Conservation (phyloP, 371 early-diverging fungal species). For the Circinella umbellata region DNA sequence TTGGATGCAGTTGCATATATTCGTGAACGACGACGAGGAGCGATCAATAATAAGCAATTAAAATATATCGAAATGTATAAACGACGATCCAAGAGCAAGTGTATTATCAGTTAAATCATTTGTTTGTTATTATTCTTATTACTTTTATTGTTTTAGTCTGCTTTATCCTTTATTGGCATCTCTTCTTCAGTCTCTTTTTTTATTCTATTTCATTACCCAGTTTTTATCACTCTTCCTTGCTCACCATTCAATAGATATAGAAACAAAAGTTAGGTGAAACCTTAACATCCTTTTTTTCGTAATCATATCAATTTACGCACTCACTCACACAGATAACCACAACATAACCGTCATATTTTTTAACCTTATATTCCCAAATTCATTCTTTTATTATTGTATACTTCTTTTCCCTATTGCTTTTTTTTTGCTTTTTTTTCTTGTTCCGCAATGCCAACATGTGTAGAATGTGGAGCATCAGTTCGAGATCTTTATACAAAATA, state of each 20-base stretch:
- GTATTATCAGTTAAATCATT: constrained; percentile 34
- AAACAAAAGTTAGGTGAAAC: too few species aligned
- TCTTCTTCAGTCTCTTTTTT: too few species aligned
- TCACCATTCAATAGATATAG: constrained; percentile 1
- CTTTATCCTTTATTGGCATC: too few species aligned
- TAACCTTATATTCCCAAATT: neutral
- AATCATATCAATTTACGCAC: too few species aligned
- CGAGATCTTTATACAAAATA: constrained; percentile 87
- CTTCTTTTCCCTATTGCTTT: neutral
- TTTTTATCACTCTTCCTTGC: neutral
- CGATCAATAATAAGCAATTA: constrained; percentile 86
- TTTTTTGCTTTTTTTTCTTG: neutral
- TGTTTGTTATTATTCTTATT: constrained; percentile 2
- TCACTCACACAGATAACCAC: too few species aligned
- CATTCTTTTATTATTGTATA: neutral
- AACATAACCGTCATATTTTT: too few species aligned
- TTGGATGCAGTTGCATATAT: constrained; percentile 84
- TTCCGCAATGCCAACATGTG: constrained; percentile 71
- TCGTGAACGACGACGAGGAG: constrained; percentile 84
- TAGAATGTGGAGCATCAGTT: constrained; percentile 85
- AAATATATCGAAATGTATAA: constrained; percentile 78
- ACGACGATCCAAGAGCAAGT: constrained; percentile 55
- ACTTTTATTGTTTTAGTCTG: neutral
- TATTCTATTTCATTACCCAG: neutral
- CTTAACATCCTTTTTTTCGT: too few species aligned